Base-by-base conservation (phyloP, 495 filamentous ascomycete genomes). In the Lasiosphaeris hirsuta region DNA sequence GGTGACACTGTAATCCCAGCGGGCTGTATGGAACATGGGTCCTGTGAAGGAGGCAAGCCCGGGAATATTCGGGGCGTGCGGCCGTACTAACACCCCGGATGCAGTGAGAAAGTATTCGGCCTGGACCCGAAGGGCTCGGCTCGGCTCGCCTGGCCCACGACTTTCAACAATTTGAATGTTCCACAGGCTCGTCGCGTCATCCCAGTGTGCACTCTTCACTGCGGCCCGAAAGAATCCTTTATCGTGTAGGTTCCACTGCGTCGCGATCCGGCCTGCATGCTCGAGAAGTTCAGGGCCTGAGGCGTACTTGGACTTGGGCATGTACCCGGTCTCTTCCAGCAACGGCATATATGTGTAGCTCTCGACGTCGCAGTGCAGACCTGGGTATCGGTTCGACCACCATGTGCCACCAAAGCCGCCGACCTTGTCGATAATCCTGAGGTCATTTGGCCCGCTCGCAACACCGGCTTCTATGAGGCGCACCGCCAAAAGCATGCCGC, bases 241-340 rank as follows among this genome's bases (percentile, higher is more conserved):
- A 18, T 76, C 71, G 1, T 64, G 46, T 11, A 88, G 56, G 0
- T 69, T 62, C 64, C 68, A 86, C 53, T 77, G 63, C 45, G 68
- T 58, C 11, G 69, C 74, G 3, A 78, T 65, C 1, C 62, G 52
- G 10, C 78, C 55, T 9, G 75, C 68, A 58, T 84, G 71, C 35
- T 77, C 63, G 2, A 72, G 67, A 14, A 83, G 69, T 66, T 83
- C 81, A 0, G 64, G 30, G 1, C 79, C 79, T 1, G 66, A 43
- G 0, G 70, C 59, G 53, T 80, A 83, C 45, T 72, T 75, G 13
- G 73, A 67, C 18, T 63, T 73, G 0, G 83, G 83, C 51, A 83
- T 69, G 57, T 81, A 85, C 0, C 77, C 81, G 3, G 75, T 85
- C 63, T 85, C 83, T 40, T 86, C 83, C n/a, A 86, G 67, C 10